A percentile compares a stretch with the other conserved stretches of the same genome.
These are phyloP conservation scores for Cyclotella baltica DNA, from an alignment of 108 stramenopile genomes.

Conservation along the genomic window DNA sequence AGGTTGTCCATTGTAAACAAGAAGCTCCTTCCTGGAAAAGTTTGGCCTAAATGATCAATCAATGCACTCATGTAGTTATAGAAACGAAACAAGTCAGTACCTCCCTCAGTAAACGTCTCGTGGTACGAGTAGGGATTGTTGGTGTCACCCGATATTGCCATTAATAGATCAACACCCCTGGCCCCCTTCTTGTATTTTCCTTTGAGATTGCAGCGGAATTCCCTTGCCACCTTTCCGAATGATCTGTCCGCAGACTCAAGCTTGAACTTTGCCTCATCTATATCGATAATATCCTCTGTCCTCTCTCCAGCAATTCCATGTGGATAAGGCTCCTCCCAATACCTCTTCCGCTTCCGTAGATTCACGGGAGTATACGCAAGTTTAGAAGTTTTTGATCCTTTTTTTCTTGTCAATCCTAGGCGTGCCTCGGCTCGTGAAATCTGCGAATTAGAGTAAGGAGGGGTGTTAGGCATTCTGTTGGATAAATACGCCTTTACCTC, in stretches of 20 bases:
- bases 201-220: not conserved
- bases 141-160: slow-evolving; percentile 6
- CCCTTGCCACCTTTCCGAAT: not conserved
- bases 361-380: slow-evolving; percentile 5
- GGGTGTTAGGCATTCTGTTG: too few species aligned
- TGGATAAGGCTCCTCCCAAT: slow-evolving; percentile 12
- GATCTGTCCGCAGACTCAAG: not conserved
- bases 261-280: slow-evolving; percentile 25
- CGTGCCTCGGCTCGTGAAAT: slow-evolving; percentile 10
- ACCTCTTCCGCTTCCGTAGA: not conserved
- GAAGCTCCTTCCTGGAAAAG: not conserved
- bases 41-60: not conserved
- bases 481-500: not conserved
- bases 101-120: not conserved
- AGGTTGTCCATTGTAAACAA: slow-evolving; percentile 34
- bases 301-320: not conserved
- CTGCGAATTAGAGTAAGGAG: slow-evolving; percentile 11
- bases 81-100: slow-evolving; percentile 7
- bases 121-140: not conserved
- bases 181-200: slow-evolving; percentile 1
- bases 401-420: slow-evolving; percentile 18
- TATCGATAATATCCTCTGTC: slow-evolving; percentile 14
- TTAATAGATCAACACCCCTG: not conserved
- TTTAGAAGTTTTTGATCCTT: slow-evolving; percentile 11
- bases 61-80: slow-evolving; percentile 9